phyloP scores from a whole-genome alignment of 2,329 filamentous ascomycete genomes.

The Penicillium glabrum region DNA sequence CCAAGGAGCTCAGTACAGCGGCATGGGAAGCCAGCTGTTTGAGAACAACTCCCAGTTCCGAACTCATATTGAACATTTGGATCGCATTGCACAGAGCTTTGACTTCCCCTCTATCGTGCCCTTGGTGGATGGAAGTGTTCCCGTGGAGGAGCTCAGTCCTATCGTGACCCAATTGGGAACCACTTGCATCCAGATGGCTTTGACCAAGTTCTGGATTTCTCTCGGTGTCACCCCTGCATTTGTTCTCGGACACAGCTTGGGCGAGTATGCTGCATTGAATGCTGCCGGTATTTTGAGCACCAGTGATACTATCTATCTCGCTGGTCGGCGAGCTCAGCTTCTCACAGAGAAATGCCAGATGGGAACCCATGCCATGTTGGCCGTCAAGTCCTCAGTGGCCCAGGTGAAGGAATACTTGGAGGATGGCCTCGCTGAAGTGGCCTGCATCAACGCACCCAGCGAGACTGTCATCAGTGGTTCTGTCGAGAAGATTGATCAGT shows the following conservation, averaged over 20 bases:
- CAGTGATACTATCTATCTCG: slow-evolving; percentile 41
- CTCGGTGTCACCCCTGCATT: slow-evolving; percentile 35
- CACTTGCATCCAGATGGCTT: slow-evolving; percentile 44
- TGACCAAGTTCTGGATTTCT: slow-evolving; percentile 34
- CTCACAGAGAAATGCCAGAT: slow-evolving; percentile 40
- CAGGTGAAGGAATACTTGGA: slow-evolving; percentile 33
- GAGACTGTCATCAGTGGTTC: slow-evolving; percentile 46
- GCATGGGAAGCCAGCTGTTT: slow-evolving; percentile 31
- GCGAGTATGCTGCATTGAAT: slow-evolving; percentile 44
- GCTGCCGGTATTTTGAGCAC: slow-evolving; percentile 39
- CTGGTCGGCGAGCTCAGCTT: slow-evolving; percentile 42
- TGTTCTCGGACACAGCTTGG: slow-evolving; percentile 45
- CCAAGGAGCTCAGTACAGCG: slow-evolving; percentile 39
- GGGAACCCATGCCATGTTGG: slow-evolving; percentile 48
- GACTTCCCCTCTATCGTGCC: slow-evolving; percentile 31
- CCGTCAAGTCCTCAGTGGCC: slow-evolving; percentile 39
- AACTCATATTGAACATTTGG: slow-evolving; percentile 29
- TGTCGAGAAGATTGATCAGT: slow-evolving; percentile 35
- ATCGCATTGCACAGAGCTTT: slow-evolving; percentile 29
- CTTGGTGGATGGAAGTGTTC: slow-evolving; percentile 25
- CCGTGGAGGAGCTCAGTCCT: slow-evolving; percentile 21
- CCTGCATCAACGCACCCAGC: slow-evolving; percentile 46
- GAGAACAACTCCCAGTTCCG: slow-evolving; percentile 29
- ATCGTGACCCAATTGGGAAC: slow-evolving; percentile 41
- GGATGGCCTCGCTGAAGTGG: slow-evolving; percentile 31